phyloP scores from a whole-genome alignment of 495 filamentous ascomycete genomes.

The Penicillium pancosmium region DNA sequence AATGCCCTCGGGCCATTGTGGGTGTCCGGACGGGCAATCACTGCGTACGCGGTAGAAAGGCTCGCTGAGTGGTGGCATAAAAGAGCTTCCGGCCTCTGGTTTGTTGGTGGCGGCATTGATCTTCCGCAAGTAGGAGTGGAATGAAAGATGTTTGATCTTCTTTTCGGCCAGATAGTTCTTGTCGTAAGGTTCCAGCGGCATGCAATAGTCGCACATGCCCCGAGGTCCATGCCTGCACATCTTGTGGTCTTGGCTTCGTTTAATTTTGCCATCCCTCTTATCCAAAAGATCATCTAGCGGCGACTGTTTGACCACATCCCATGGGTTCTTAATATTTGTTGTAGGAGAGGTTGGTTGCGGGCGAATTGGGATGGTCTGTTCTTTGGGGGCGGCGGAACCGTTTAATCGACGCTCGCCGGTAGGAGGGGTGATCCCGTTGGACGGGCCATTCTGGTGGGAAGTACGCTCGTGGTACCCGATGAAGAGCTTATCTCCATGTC shows the following conservation, averaged over 20 bases:
- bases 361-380: conserved; percentile 66
- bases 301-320: conserved; percentile 89
- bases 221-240: conserved; percentile 96
- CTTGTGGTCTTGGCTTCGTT: conserved; percentile 69
- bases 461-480: conserved; percentile 69
- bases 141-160: conserved; percentile 98
- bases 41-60: conserved; percentile 88
- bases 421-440: conserved; percentile 38
- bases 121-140: conserved; percentile 92
- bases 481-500: conserved; percentile 90
- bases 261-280: conserved; percentile 90
- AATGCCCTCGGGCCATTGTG: conserved; percentile 94
- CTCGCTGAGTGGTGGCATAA: conserved; percentile 93
- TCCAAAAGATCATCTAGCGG: conserved; percentile 84
- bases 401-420: conserved; percentile 64
- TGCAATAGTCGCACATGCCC: conserved; percentile 99
- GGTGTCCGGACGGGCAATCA: conserved; percentile 91
- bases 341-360: conserved; percentile 54
- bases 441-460: conserved; percentile 52
- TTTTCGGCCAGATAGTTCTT: conserved; percentile 83
- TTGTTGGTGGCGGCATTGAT: conserved; percentile 96
- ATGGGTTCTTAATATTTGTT: conserved; percentile 78
- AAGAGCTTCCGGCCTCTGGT: conserved; percentile 85
- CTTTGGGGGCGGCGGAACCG: conserved; percentile 72
- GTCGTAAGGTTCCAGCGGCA: conserved; percentile 95